Conservation (phyloP, 306 rosid genomes). For the Dalbergia cochinchinensis region DNA sequence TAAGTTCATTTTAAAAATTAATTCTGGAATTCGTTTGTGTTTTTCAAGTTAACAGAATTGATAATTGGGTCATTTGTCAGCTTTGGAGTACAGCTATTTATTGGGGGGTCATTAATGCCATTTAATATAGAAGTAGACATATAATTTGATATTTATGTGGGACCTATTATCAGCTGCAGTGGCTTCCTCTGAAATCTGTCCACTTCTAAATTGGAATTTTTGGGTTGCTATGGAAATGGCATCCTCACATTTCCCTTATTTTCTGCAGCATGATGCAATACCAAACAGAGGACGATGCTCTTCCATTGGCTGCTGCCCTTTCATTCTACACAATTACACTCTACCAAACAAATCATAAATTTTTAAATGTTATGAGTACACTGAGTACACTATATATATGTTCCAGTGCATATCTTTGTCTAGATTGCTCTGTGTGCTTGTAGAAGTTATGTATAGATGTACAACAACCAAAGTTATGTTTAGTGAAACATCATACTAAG, state of each 20-base stretch:
- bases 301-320: background rate
- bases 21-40: constrained; percentile 7
- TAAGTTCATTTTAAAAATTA: constrained; percentile 24
- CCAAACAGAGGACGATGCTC: background rate
- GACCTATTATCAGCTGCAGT: background rate
- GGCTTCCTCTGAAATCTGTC: background rate
- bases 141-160: too few relatives aligned
- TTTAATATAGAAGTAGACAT: background rate
- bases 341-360: background rate
- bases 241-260: background rate
- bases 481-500: constrained; percentile 2
- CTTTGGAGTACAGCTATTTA: background rate
- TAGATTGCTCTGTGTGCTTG: constrained; percentile 25
- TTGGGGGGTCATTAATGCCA: background rate
- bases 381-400: constrained; percentile 8
- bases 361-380: constrained; percentile 11
- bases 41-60: constrained; percentile 4
- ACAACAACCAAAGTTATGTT: background rate
- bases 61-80: constrained; percentile 20
- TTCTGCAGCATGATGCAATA: background rate
- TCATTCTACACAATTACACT: constrained; percentile 10
- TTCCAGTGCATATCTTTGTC: constrained; percentile 23
- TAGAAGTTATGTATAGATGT: too few relatives aligned
- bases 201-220: background rate
- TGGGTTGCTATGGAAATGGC: background rate